phyloP scores from a whole-genome alignment of 352 stramenopile species.

The Globisporangium nunn region DNA sequence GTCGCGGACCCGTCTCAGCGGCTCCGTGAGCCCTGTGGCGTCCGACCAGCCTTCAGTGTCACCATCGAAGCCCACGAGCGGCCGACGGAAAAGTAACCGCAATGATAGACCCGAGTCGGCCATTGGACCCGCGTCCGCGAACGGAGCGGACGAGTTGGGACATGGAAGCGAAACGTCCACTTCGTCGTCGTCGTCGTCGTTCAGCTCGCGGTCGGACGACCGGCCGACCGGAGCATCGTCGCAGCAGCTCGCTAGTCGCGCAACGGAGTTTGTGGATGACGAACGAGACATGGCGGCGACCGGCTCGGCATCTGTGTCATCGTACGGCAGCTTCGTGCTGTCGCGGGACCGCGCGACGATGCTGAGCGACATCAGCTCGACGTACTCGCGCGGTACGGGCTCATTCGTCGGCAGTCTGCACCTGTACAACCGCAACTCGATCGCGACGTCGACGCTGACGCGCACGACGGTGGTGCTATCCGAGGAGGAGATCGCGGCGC shows the following conservation, averaged over 20 bases:
- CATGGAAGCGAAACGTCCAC: constrained; percentile 24
- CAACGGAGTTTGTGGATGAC: constrained; percentile 1
- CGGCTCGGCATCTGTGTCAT: constrained; percentile 11
- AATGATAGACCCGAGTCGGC: neutral
- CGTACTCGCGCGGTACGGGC: constrained; percentile 5
- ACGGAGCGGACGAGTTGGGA: constrained; percentile 16
- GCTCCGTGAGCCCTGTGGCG: constrained; percentile 9
- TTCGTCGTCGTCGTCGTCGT: constrained; percentile 9
- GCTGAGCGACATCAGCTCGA: constrained; percentile 12
- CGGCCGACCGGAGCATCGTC: constrained; percentile 1
- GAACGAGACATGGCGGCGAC: constrained; percentile 14
- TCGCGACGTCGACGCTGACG: constrained; percentile 12
- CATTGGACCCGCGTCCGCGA: neutral
- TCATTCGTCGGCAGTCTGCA: constrained; percentile 16
- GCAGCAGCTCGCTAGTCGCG: neutral
- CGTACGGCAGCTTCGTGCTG: constrained; percentile 16
- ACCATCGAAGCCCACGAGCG: neutral
- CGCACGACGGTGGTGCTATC: constrained; percentile 14
- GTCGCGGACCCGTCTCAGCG: constrained; percentile 10
- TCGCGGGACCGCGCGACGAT: constrained; percentile 29
- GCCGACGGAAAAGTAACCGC: neutral
- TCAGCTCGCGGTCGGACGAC: neutral
- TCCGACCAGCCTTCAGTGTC: neutral
- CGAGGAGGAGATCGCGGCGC: constrained; percentile 9
- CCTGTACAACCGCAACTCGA: constrained; percentile 17